phyloP scores from a whole-genome alignment of 768 basidiomycete species.

The Crassisporium funariophilum region DNA sequence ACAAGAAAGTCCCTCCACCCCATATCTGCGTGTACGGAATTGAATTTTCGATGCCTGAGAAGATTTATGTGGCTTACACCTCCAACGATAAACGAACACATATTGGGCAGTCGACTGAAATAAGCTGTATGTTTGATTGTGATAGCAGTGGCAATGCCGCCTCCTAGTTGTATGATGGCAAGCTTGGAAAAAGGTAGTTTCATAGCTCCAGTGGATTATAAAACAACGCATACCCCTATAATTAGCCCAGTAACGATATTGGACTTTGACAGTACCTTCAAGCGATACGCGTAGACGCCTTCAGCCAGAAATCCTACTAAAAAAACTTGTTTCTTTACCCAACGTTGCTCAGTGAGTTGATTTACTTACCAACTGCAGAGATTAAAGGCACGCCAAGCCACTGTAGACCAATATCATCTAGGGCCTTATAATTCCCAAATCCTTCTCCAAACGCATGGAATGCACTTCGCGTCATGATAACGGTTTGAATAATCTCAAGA shows the following conservation, averaged over 20 bases:
- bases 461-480: conserved; percentile 2
- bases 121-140: conserved; percentile 7
- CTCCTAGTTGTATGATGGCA: conserved; percentile 15
- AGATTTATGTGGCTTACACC: not conserved
- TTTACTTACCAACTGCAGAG: conserved; percentile 5
- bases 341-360: not conserved
- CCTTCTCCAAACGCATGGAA: conserved; percentile 9
- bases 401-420: conserved; percentile 4
- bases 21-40: conserved; percentile 10
- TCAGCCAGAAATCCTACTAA: conserved; percentile 2
- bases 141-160: conserved; percentile 11
- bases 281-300: conserved; percentile 10
- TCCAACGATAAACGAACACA: conserved; percentile 6
- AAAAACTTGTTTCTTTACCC: not conserved
- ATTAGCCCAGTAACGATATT: conserved; percentile 12
- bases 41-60: not conserved
- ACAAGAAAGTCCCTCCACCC: conserved; percentile 19
- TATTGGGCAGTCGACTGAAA: conserved; percentile 6
- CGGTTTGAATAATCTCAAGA: conserved; percentile 10
- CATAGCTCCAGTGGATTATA: too few species aligned
- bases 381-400: conserved; percentile 10
- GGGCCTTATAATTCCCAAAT: conserved; percentile 5
- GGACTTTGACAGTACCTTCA: conserved; percentile 11
- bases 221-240: conserved; percentile 2
- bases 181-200: conserved; percentile 7